Conservation (phyloP, 441 rosid genomes). For the Francoa sonchifolia region DNA sequence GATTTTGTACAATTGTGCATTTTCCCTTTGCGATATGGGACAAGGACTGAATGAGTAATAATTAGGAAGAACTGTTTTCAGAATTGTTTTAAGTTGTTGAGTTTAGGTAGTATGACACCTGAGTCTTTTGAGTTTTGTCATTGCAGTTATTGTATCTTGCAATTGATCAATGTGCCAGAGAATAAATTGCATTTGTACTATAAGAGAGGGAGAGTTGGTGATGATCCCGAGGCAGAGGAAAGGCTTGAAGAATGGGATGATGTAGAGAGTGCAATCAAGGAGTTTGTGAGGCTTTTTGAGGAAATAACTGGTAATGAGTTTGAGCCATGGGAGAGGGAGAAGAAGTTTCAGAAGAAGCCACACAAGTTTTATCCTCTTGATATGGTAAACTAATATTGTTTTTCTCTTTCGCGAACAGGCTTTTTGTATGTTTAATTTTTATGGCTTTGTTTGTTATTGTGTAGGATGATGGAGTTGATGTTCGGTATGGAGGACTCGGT, state of each 20-base stretch:
- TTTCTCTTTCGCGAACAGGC: neutral
- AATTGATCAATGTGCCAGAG: constrained; percentile 44
- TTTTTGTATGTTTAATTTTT: too few species aligned
- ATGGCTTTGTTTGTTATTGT: neutral
- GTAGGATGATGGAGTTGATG: constrained; percentile 66
- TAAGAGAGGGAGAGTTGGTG: constrained; percentile 64
- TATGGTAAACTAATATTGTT: constrained; percentile 34
- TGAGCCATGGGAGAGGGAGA: constrained; percentile 74
- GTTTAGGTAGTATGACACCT: neutral
- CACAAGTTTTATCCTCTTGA: constrained; percentile 50
- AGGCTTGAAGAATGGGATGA: constrained; percentile 63
- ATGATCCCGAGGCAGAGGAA: constrained; percentile 49
- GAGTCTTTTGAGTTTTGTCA: neutral
- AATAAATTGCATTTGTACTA: constrained; percentile 46
- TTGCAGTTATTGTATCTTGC: constrained; percentile 55
- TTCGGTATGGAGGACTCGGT: constrained; percentile 58
- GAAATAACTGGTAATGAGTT: constrained; percentile 67
- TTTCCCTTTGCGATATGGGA: constrained; percentile 58
- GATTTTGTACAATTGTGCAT: constrained; percentile 55
- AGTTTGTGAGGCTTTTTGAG: constrained; percentile 51
- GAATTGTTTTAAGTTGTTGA: neutral
- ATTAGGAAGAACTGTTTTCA: too few species aligned
- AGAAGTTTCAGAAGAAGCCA: constrained; percentile 57
- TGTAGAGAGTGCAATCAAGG: constrained; percentile 41
- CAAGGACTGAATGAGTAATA: constrained; percentile 53